Conservation (phyloP, 805 yeast species). For the Diddensiella transvaalensis region DNA sequence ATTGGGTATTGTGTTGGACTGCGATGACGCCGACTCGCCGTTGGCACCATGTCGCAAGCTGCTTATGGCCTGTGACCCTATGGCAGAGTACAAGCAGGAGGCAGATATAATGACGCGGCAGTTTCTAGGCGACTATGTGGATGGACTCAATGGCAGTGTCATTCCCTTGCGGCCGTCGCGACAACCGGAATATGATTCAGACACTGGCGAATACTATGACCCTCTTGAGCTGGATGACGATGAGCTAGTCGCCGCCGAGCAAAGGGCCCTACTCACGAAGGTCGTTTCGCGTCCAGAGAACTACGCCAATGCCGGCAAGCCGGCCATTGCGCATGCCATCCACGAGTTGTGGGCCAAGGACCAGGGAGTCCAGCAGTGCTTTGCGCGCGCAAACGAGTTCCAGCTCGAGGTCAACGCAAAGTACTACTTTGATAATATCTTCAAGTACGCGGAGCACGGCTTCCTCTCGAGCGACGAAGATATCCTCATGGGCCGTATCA, state of each 20-base stretch:
- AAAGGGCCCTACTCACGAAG: neutral
- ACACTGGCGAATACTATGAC: neutral
- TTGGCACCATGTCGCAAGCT: conserved; percentile 39
- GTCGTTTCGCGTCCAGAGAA: neutral
- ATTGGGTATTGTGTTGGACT: conserved; percentile 58
- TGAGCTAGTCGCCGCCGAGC: conserved; percentile 1
- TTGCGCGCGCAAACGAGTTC: conserved; percentile 58
- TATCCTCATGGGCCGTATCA: conserved; percentile 83
- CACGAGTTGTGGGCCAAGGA: conserved; percentile 65
- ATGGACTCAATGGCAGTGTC: neutral
- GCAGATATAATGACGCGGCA: conserved; percentile 1
- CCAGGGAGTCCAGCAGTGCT: conserved; percentile 51
- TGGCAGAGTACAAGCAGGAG: conserved; percentile 13
- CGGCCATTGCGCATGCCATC: conserved; percentile 66
- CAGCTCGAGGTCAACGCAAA: conserved; percentile 81
- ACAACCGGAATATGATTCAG: neutral
- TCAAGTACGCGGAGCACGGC: conserved; percentile 56
- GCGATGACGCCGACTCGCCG: conserved; percentile 47
- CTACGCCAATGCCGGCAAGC: conserved; percentile 3
- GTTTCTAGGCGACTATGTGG: conserved; percentile 6
- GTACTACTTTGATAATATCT: conserved; percentile 75
- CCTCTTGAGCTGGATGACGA: conserved; percentile 3
- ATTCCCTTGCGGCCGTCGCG: neutral
- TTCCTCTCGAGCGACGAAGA: conserved; percentile 78
- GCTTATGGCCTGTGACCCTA: conserved; percentile 9